Percentiles rank a stretch among this genome's conserved stretches.
These are phyloP conservation scores for Kwoniella dejecticola DNA, from an alignment of 768 basidiomycete genomes.

Conservation along the genomic window DNA sequence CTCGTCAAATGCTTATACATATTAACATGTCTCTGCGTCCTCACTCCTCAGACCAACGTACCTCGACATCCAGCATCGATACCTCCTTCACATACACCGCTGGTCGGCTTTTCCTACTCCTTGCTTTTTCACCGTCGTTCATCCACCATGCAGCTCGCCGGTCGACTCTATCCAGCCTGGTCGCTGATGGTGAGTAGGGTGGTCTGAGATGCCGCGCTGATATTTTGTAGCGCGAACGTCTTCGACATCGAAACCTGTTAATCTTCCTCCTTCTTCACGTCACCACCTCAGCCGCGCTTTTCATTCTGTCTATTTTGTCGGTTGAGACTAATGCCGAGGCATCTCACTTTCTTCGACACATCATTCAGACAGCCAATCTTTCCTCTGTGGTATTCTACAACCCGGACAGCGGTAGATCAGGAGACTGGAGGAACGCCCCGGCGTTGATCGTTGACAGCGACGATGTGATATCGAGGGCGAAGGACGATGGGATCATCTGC, in stretches of 20 bases:
- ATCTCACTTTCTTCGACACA: conserved; percentile 21
- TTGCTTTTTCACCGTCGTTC: not conserved
- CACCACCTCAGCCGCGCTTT: not conserved
- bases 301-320: conserved; percentile 10
- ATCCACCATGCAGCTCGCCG: conserved; percentile 2
- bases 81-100: not conserved
- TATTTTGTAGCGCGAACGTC: not conserved
- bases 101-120: conserved; percentile 1
- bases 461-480: conserved; percentile 1
- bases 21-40: not conserved
- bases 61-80: not conserved
- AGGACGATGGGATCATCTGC: not conserved
- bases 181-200: conserved; percentile 3
- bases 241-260: conserved; percentile 7
- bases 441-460: conserved; percentile 5
- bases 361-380: conserved; percentile 17
- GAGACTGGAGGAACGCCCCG: conserved; percentile 14
- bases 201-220: not conserved
- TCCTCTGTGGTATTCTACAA: conserved; percentile 14
- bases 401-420: conserved; percentile 4
- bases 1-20: too few relatives aligned
- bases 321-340: conserved; percentile 9
- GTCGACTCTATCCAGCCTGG: conserved; percentile 11
- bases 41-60: not conserved
- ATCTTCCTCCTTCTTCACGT: conserved; percentile 14